These are phyloP conservation scores for Saxophila tyrrhenica DNA, from an alignment of 495 filamentous ascomycete genomes.

Conservation along the genomic window DNA sequence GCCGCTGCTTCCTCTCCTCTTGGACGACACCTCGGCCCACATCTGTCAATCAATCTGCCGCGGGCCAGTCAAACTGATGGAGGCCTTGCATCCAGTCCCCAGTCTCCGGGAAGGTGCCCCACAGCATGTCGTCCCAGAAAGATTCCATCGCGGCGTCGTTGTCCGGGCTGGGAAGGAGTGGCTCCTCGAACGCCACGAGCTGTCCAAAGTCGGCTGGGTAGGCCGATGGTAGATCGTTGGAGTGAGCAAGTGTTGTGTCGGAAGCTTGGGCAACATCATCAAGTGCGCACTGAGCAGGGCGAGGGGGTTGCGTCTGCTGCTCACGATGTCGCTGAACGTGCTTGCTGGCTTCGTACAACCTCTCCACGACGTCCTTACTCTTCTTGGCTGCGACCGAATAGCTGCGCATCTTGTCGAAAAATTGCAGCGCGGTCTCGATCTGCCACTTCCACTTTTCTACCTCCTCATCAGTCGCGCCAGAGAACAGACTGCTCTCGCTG, in stretches of 20 bases:
- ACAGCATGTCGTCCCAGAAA: slow-evolving; percentile 31
- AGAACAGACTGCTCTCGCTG: not conserved
- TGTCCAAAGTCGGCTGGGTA: not conserved
- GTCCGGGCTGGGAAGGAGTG: slow-evolving; percentile 1
- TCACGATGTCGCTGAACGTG: slow-evolving; percentile 7
- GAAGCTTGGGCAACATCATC: not conserved
- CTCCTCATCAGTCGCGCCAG: slow-evolving; percentile 23
- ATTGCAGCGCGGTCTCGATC: slow-evolving; percentile 56
- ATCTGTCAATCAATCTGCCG: too few species aligned
- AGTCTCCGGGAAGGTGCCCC: slow-evolving; percentile 20
- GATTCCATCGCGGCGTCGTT: slow-evolving; percentile 14
- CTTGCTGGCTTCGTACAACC: slow-evolving; percentile 53
- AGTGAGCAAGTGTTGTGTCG: not conserved
- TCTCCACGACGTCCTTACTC: slow-evolving; percentile 54
- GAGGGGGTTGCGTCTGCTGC: too few species aligned
- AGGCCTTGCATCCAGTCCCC: not conserved
- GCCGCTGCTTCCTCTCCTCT: too few species aligned
- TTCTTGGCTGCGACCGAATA: slow-evolving; percentile 62
- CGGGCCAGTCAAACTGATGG: not conserved
- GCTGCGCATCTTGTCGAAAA: slow-evolving; percentile 56
- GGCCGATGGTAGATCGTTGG: not conserved
- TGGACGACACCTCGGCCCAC: too few species aligned
- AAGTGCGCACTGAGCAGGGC: too few species aligned
- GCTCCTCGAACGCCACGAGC: not conserved
- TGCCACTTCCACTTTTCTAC: slow-evolving; percentile 33